Base-by-base conservation (phyloP, 257 asterid genomes). In the Forsythia viridissima region DNA sequence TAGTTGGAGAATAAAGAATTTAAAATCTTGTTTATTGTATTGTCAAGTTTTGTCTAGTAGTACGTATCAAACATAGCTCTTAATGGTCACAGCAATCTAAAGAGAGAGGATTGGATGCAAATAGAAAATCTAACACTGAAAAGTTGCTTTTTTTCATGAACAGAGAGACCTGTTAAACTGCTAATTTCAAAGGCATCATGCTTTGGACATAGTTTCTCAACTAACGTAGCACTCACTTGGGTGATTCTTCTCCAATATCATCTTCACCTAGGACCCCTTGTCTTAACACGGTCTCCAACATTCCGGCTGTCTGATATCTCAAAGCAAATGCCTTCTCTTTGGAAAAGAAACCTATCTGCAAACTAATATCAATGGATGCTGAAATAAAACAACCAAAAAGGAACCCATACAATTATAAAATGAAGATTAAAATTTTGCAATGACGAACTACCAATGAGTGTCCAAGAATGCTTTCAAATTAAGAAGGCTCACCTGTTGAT, bases 181-280 rank as follows among this genome's bases (percentile, higher is more conserved):
- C 40, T 18, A 51, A 20, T 37, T 79, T 55, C 74, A 44, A 18
- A 48, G 79, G 52, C 24, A 43, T 61, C 15, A 10, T 44, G 51
- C 16, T 46, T 11, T 5, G 15, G 52, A 73, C 52, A 46, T 40
- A 30, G 71, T 73, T 72, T 5, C 39, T 10, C 36, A 12, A 39
- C 16, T 38, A 70, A 75, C 66, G 21, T 61, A 72, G 74, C 44
- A 87, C 84, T 75, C 55, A 95, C 99, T 91, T 93, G 44, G 99
- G 99, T 76, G 90, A 92, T 87, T 92, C 97, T 89, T 95, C 99
- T 78, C 93, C 98, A 10, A 89, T 89, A 83, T 95, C 99, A 86
- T 93, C 97, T 91, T 95, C 98, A 78, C 99, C 99, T 37, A 95
- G 87, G 82, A 95, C 98, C 82, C 98, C 98, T 76, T 93, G 97